phyloP scores from a whole-genome alignment of 2,329 filamentous ascomycete species.

The Fusarium poae region DNA sequence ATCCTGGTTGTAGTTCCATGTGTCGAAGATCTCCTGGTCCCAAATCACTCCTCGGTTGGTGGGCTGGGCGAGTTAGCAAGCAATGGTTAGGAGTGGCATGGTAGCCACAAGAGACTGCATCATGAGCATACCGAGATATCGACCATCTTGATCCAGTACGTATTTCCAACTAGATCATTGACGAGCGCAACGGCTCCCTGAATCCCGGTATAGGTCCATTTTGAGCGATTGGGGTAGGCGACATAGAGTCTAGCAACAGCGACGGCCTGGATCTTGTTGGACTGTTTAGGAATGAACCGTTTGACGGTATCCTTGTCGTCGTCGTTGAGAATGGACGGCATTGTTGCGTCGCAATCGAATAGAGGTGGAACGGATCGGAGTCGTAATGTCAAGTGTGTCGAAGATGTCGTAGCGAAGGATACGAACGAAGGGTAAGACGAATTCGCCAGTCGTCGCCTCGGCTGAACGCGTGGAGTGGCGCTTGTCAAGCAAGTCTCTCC shows the following conservation, averaged over 20 bases:
- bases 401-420: conserved; percentile 9
- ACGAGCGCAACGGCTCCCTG: conserved; percentile 92
- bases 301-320: conserved; percentile 98
- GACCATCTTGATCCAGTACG: conserved; percentile 97
- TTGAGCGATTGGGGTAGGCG: conserved; percentile 84
- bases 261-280: conserved; percentile 97
- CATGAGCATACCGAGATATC: conserved; percentile 81
- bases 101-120: conserved; percentile 20
- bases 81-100: conserved; percentile 18
- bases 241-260: conserved; percentile 94
- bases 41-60: conserved; percentile 88
- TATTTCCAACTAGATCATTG: conserved; percentile 94
- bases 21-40: conserved; percentile 98
- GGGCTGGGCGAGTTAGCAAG: conserved; percentile 63
- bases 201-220: conserved; percentile 94
- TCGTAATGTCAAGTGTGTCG: conserved; percentile 10
- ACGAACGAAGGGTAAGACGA: conserved; percentile 29
- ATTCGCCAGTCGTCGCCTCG: conserved; percentile 30
- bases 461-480: conserved; percentile 47
- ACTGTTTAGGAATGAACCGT: conserved; percentile 90
- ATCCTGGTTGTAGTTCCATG: conserved; percentile 95
- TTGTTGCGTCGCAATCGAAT: conserved; percentile 51
- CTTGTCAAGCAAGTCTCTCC: conserved; percentile 38
- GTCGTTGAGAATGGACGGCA: conserved; percentile 82
- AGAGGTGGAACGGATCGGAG: conserved; percentile 2